Conservation (phyloP, 2,329 filamentous ascomycete genomes). For the Trichoderma polysporum region DNA sequence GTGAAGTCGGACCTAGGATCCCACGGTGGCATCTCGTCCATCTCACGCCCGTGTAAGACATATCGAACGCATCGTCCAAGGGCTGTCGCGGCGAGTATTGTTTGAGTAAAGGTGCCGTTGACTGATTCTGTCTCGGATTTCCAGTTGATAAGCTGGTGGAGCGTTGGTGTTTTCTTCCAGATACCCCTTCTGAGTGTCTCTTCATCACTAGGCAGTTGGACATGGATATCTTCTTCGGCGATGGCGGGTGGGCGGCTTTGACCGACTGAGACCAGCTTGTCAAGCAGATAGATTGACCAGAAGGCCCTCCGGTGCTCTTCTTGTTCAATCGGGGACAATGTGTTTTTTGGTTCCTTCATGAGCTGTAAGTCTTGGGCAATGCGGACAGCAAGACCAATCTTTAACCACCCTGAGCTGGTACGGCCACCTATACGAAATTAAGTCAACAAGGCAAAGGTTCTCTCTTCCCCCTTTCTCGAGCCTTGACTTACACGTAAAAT, state of each 20-base stretch:
- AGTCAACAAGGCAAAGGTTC: neutral
- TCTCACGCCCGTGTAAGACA: conserved; percentile 11
- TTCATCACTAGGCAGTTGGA: conserved; percentile 9
- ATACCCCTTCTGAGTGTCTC: conserved; percentile 11
- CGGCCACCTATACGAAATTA: neutral
- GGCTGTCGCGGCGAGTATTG: conserved; percentile 13
- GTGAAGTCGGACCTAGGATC: conserved; percentile 18
- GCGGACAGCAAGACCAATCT: conserved; percentile 17
- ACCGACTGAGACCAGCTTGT: conserved; percentile 12
- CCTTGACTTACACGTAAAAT: conserved; percentile 9
- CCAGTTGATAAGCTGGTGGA: conserved; percentile 18
- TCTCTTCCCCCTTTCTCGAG: neutral
- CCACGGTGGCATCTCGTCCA: conserved; percentile 15
- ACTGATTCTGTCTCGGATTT: conserved; percentile 9
- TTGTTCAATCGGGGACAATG: conserved; percentile 7
- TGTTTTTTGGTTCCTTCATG: conserved; percentile 7
- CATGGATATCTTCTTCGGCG: conserved; percentile 11
- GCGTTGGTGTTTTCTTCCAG: conserved; percentile 16
- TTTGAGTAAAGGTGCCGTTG: conserved; percentile 16
- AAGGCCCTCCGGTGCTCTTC: conserved; percentile 13
- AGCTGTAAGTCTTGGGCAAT: conserved; percentile 17
- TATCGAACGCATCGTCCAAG: conserved; percentile 13
- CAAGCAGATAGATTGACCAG: conserved; percentile 13
- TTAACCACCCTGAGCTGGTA: conserved; percentile 15
- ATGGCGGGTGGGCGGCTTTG: conserved; percentile 14